Base-by-base conservation (phyloP, 352 stramenopile species). In the Phytophthora pseudosyringae region DNA sequence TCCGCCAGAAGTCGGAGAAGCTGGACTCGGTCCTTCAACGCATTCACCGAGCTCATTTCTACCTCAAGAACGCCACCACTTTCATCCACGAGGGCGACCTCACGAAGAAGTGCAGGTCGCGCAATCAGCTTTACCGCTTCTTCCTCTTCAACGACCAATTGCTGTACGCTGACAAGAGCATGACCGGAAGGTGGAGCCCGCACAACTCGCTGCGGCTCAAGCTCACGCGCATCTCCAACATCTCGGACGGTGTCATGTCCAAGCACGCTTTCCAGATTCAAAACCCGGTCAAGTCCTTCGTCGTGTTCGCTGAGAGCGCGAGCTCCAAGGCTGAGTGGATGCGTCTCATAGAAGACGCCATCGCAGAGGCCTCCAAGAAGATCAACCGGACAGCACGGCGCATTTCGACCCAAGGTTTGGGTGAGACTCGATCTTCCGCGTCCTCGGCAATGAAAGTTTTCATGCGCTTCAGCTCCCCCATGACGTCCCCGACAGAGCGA, bases 41-140 rank as follows among this genome's bases (percentile, higher is more conserved):
- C 2, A 98, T 99, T 69, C 88, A 97, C 39, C 94, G 96, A 33
- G 93, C 90, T 45, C 73, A 92, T 38, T 92, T 90, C 59, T 88
- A 98, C 50, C 73, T 99, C 28, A 97, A 98, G 58, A 94, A 98
- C 69, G 89, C 94, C 26, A 90, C 94, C n/a, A 88, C 88, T 10
- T 99, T 99, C 74, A 83, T 99, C 10, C 82, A 86, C 49, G 94
- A 98, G 75, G 97, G 96, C 11, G 88, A 99, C 55, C 61, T 99
- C 40, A 88, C 90, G 18, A 99, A 99, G 78, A 92, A 91, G 40
- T 98, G 93, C 45, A 82, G 96, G 25, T 98, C 84, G 10, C 81
- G 93, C 15, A 94, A 92, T 61, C 83, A 91, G 32, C 71, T 79
- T 12, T 96, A 96, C 57, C 86, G 87, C 10, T 96, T 96, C 54